phyloP scores from a whole-genome alignment of 441 rosid species.

The Aleurites moluccanus region DNA sequence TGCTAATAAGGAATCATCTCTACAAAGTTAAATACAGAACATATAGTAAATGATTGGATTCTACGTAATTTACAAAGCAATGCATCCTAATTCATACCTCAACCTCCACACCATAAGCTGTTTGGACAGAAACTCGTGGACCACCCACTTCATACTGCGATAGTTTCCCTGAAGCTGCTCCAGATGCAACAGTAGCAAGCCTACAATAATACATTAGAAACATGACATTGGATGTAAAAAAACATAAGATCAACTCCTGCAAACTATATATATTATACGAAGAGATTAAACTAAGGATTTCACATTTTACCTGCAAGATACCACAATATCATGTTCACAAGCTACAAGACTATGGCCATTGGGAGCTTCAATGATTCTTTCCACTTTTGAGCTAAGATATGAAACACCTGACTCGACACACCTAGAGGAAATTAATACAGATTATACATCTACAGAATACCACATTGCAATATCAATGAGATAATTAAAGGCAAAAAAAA shows the following conservation, averaged over 20 bases:
- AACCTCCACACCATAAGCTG: constrained; percentile 96
- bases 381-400: constrained; percentile 95
- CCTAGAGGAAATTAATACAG: constrained; percentile 61
- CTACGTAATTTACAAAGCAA: background rate
- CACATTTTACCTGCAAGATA: constrained; percentile 75
- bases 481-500: background rate
- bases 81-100: constrained; percentile 55
- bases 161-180: constrained; percentile 98
- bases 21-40: too few species aligned
- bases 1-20: too few species aligned
- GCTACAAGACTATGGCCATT: constrained; percentile 72
- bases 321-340: constrained; percentile 50
- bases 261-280: background rate
- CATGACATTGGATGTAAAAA: constrained; percentile 21
- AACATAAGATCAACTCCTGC: background rate
- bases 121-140: constrained; percentile 90
- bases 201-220: constrained; percentile 53
- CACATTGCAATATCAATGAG: constrained; percentile 15
- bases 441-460: constrained; percentile 34
- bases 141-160: constrained; percentile 95
- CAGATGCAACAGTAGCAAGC: constrained; percentile 97
- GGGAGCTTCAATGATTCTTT: constrained; percentile 66
- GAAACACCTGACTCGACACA: constrained; percentile 97
- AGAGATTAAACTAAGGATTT: background rate
- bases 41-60: constrained; percentile 3